phyloP scores from a whole-genome alignment of 352 stramenopile genomes.

The Pythium chondricola region DNA sequence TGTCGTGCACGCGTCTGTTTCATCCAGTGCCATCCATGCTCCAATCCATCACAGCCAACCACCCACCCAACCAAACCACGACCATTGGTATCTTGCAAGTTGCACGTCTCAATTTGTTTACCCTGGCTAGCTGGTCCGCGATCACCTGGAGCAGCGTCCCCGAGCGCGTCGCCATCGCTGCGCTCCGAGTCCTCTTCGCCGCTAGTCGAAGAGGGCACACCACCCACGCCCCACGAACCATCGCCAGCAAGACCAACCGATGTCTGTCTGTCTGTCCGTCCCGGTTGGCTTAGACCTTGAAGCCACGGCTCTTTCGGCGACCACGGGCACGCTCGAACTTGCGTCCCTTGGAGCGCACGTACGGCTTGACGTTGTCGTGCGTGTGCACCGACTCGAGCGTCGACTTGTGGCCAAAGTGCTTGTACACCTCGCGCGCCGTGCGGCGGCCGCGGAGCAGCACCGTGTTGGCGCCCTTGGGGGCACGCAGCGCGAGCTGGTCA shows the following conservation, averaged over 20 bases:
- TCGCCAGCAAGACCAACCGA: not conserved
- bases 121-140: constrained; percentile 1
- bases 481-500: constrained; percentile 97
- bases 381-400: constrained; percentile 97
- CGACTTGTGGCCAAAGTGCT: constrained; percentile 98
- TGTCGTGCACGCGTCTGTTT: no score
- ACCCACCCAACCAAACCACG: no score
- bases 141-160: not conserved
- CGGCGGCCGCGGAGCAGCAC: constrained; percentile 97
- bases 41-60: no score
- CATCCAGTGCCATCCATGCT: no score
- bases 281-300: constrained; percentile 96
- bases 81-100: constrained; percentile 37
- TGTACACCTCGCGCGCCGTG: constrained; percentile 95
- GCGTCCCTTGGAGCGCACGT: constrained; percentile 97
- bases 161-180: constrained; percentile 8
- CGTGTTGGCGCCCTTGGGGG: constrained; percentile 97
- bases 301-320: constrained; percentile 97
- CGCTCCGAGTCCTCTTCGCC: no score
- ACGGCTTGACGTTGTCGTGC: constrained; percentile 98
- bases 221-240: constrained; percentile 1
- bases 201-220: constrained; percentile 15
- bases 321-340: constrained; percentile 99
- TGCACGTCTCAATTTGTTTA: constrained; percentile 76
- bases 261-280: not conserved